A percentile compares a stretch with the other conserved stretches of the same genome.
phyloP scores from a whole-genome alignment of 805 yeast species.

The Metschnikowia baotianmanensis region DNA sequence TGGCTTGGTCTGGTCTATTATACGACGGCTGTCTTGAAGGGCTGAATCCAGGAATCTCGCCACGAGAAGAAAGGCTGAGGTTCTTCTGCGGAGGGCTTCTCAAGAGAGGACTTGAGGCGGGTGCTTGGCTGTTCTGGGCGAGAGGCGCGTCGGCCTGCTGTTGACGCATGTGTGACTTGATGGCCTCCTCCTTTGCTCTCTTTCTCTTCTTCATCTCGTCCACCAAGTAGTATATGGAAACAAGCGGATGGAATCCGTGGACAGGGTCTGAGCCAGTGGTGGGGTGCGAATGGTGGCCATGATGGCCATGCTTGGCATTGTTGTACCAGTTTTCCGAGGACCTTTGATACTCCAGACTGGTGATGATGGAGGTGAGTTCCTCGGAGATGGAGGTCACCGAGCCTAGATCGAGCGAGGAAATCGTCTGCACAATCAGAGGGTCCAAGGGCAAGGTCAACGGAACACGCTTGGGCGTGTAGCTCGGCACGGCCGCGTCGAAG shows the following conservation, averaged over 20 bases:
- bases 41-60: background rate
- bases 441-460: conserved; percentile 76
- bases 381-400: conserved; percentile 54
- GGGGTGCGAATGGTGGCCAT: too few relatives aligned
- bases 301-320: conserved; percentile 36
- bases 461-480: conserved; percentile 70
- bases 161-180: conserved; percentile 29
- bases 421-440: conserved; percentile 63
- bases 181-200: conserved; percentile 53
- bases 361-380: conserved; percentile 56
- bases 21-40: conserved; percentile 5
- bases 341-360: conserved; percentile 62
- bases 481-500: conserved; percentile 67
- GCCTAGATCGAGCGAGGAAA: conserved; percentile 78
- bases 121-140: background rate
- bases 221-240: conserved; percentile 83
- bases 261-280: conserved; percentile 64
- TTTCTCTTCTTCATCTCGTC: conserved; percentile 79
- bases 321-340: conserved; percentile 64
- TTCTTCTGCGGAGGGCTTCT: conserved; percentile 5
- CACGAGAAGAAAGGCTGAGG: background rate
- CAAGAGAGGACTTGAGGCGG: conserved; percentile 28
- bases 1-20: conserved; percentile 1
- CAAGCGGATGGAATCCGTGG: conserved; percentile 79
- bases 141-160: conserved; percentile 14